Evolutionary conservation across 2,329 filamentous ascomycete genomes (phyloP).

Genomic region (Fusarium decemcellulare): DNA sequence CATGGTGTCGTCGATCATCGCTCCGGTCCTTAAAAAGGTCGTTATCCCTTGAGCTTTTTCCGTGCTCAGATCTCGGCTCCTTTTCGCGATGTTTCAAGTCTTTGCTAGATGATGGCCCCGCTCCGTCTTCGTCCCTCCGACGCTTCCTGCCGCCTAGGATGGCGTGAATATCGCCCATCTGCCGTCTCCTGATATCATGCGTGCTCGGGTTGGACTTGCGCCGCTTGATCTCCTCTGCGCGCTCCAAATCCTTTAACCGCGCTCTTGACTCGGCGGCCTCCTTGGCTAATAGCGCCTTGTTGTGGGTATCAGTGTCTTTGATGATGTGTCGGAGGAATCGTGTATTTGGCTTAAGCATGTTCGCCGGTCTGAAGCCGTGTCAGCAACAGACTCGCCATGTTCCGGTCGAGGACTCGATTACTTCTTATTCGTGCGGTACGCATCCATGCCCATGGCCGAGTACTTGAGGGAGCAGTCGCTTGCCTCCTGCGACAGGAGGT

Average conservation of each 20-base stretch:
- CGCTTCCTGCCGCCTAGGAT: conserved; percentile 65
- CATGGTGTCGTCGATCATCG: conserved; percentile 39
- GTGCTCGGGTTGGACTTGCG: conserved; percentile 61
- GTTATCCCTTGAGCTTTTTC: conserved; percentile 15
- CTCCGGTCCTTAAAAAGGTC: conserved; percentile 42
- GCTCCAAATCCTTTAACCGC: conserved; percentile 75
- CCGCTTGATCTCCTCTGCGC: conserved; percentile 60
- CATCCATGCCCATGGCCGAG: conserved; percentile 80
- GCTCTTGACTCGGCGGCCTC: conserved; percentile 85
- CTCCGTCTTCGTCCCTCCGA: conserved; percentile 42
- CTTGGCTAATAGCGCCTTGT: conserved; percentile 86
- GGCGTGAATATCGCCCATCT: conserved; percentile 73
- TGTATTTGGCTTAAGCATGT: conserved; percentile 90
- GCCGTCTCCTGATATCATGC: conserved; percentile 68
- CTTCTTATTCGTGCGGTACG: conserved; percentile 67
- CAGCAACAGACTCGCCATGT: conserved; percentile 32
- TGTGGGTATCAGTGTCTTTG: conserved; percentile 89
- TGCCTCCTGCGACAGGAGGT: conserved; percentile 85
- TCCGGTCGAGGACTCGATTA: conserved; percentile 48
- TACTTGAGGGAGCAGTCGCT: conserved; percentile 80
- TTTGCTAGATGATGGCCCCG: conserved; percentile 30
- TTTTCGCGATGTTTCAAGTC: conserved; percentile 29
- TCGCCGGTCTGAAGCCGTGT: conserved; percentile 66
- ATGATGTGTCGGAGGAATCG: conserved; percentile 91
- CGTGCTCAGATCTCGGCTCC: conserved; percentile 13